These are phyloP conservation scores for Tetracladium setigerum DNA, from an alignment of 495 filamentous ascomycete species.

Conservation along the genomic window DNA sequence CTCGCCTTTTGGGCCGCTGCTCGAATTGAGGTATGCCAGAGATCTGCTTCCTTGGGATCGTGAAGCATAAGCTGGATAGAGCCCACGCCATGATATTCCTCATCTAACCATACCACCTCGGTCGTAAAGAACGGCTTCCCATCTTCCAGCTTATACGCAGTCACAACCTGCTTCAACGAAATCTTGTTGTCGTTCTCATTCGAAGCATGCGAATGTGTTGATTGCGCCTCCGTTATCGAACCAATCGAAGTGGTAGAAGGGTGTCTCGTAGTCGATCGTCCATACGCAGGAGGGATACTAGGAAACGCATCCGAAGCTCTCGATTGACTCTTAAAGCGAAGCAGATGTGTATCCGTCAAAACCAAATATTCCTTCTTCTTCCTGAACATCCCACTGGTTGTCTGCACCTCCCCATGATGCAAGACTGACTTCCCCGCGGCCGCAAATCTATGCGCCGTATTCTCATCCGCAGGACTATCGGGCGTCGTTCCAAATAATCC, in stretches of 20 bases:
- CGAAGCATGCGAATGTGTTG: constrained; percentile 30
- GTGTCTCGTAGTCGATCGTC: constrained; percentile 33
- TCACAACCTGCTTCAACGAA: constrained; percentile 65
- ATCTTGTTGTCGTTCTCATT: constrained; percentile 49
- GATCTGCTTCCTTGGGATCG: constrained; percentile 63
- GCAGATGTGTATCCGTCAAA: constrained; percentile 75
- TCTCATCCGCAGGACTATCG: constrained; percentile 8
- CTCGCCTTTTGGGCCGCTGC: constrained; percentile 49
- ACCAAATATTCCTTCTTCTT: constrained; percentile 87
- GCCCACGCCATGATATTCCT: constrained; percentile 52
- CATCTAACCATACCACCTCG: constrained; percentile 72
- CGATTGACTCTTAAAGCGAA: constrained; percentile 71
- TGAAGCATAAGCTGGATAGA: constrained; percentile 62
- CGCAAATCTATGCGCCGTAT: background rate
- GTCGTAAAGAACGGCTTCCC: constrained; percentile 70
- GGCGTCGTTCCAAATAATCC: constrained; percentile 5
- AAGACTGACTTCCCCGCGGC: constrained; percentile 9
- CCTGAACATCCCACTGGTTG: constrained; percentile 70
- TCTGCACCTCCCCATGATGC: constrained; percentile 67
- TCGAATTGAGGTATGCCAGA: constrained; percentile 66
- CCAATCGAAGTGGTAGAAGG: constrained; percentile 51
- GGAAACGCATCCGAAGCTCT: constrained; percentile 62
- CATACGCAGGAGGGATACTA: constrained; percentile 38
- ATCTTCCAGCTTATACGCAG: constrained; percentile 73
- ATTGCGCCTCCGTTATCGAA: constrained; percentile 55